A percentile compares a stretch with the other conserved stretches of the same genome.
These are phyloP conservation scores for Toxoplasma gondii DNA, from an alignment of 169 alveolate species.

Conservation along the genomic window DNA sequence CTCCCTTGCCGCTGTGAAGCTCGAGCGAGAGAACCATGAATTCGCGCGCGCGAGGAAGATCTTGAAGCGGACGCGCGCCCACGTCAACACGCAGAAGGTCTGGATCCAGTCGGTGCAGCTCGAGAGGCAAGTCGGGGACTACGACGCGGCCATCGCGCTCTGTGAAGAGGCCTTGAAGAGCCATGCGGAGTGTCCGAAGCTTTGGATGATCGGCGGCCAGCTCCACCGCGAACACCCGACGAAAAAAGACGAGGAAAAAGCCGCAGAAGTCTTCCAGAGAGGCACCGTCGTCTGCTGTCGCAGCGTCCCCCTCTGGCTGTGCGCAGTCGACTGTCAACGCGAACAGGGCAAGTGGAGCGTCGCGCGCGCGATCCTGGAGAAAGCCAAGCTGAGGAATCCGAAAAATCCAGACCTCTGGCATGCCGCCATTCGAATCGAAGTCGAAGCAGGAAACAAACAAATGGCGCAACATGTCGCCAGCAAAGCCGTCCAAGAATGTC, in stretches of 20 bases:
- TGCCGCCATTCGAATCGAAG: conserved; percentile 92
- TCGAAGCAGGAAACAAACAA: conserved; percentile 86
- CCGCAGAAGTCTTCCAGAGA: conserved; percentile 60
- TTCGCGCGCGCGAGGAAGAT: conserved; percentile 92
- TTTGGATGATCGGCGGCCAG: conserved; percentile 93
- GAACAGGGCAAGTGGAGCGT: conserved; percentile 80
- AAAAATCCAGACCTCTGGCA: conserved; percentile 91
- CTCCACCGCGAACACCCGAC: conserved; percentile 80
- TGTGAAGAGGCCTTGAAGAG: conserved; percentile 80
- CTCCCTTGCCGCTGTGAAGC: conserved; percentile 89
- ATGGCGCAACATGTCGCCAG: conserved; percentile 90
- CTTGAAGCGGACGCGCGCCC: conserved; percentile 88
- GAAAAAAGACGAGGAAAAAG: conserved; percentile 48
- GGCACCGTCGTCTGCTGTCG: conserved; percentile 69
- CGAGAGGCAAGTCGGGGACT: conserved; percentile 85
- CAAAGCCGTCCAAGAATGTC: conserved; percentile 95
- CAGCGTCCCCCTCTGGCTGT: conserved; percentile 87
- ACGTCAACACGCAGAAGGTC: conserved; percentile 84
- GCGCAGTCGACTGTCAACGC: conserved; percentile 86
- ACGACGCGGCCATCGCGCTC: conserved; percentile 78
- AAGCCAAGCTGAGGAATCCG: conserved; percentile 89
- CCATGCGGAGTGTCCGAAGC: conserved; percentile 79
- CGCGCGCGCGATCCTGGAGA: conserved; percentile 92
- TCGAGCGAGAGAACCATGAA: conserved; percentile 92
- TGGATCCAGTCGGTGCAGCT: conserved; percentile 94